These are phyloP conservation scores for Pseudogymnoascus sp. DNA, from an alignment of 2,329 filamentous ascomycete species.

Conservation along the genomic window DNA sequence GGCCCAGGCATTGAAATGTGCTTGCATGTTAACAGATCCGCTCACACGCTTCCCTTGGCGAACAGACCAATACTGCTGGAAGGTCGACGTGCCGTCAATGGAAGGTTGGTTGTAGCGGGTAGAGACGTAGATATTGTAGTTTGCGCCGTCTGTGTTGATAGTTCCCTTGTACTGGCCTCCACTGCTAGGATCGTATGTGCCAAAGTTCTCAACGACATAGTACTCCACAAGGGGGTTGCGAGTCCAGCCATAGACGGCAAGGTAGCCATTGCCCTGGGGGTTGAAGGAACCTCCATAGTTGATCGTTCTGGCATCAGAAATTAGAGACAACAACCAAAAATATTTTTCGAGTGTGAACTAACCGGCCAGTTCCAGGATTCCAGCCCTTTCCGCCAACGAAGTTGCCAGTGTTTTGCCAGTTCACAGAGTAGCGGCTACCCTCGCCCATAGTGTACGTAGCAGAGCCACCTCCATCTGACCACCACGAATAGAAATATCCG, in stretches of 20 bases:
- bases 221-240: constrained; percentile 46
- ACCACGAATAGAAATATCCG: constrained; percentile 54
- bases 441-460: constrained; percentile 47
- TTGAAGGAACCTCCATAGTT: constrained; percentile 35
- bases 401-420: constrained; percentile 39
- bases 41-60: constrained; percentile 41
- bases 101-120: constrained; percentile 40
- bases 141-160: constrained; percentile 44
- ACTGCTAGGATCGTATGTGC: constrained; percentile 42
- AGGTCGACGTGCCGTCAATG: constrained; percentile 39
- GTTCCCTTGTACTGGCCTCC: constrained; percentile 42
- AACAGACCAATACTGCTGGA: constrained; percentile 48
- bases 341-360: constrained; percentile 12
- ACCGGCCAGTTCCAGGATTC: constrained; percentile 33
- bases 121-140: constrained; percentile 39
- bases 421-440: constrained; percentile 42
- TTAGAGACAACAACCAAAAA: not conserved
- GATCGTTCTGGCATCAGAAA: constrained; percentile 28
- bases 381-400: constrained; percentile 43
- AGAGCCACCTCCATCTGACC: constrained; percentile 43
- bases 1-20: constrained; percentile 47
- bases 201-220: constrained; percentile 48
- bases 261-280: constrained; percentile 37
- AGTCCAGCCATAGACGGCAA: constrained; percentile 50
- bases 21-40: constrained; percentile 41